A percentile compares a stretch with the other conserved stretches of the same genome.
phyloP scores from a whole-genome alignment of 2,329 filamentous ascomycete species.

The Grosmannia clavigera region DNA sequence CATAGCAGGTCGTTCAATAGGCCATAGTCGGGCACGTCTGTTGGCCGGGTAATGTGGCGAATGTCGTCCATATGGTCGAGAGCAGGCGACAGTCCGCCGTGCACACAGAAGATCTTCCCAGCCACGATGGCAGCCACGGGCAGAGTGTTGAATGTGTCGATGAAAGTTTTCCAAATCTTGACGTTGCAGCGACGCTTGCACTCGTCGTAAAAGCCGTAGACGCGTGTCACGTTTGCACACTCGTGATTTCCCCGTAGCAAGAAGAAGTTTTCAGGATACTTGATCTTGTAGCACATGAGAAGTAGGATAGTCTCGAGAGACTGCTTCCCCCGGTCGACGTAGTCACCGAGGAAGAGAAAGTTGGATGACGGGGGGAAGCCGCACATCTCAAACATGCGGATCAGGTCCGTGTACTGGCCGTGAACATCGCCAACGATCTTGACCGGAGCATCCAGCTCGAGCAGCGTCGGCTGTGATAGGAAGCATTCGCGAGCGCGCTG shows the following conservation, averaged over 20 bases:
- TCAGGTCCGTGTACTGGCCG: constrained; percentile 90
- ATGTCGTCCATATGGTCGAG: constrained; percentile 98
- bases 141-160: constrained; percentile 91
- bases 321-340: constrained; percentile 93
- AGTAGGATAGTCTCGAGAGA: constrained; percentile 89
- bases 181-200: constrained; percentile 94
- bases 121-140: constrained; percentile 95
- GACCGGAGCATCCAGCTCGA: constrained; percentile 87
- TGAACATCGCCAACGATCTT: constrained; percentile 98
- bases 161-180: constrained; percentile 96
- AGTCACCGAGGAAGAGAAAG: constrained; percentile 90
- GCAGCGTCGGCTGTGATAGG: constrained; percentile 76
- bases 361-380: constrained; percentile 87
- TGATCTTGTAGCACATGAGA: constrained; percentile 90
- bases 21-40: constrained; percentile 94
- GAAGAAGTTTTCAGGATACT: constrained; percentile 97
- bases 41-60: constrained; percentile 85
- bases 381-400: constrained; percentile 97
- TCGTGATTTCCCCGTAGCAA: constrained; percentile 90
- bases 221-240: constrained; percentile 87
- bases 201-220: constrained; percentile 97
- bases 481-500: constrained; percentile 79
- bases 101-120: constrained; percentile 95
- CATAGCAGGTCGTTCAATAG: constrained; percentile 89
- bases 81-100: constrained; percentile 85